Evolutionary conservation across 345 rosid species (phyloP).

Genomic region (Bruguiera gymnorhiza): DNA sequence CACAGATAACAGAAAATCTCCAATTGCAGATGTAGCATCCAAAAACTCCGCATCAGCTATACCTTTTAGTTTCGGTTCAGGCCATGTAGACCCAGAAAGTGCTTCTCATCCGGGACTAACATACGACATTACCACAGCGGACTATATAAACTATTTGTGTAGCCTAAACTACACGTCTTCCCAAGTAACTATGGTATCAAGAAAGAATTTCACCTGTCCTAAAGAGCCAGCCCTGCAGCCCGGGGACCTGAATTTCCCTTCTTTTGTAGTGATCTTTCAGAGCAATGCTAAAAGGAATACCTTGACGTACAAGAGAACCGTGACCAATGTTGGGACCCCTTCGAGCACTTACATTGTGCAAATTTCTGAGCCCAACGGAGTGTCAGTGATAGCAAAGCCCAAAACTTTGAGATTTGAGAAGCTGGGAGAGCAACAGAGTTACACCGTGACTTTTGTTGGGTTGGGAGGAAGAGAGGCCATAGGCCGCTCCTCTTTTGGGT

Average conservation of each 20-base stretch:
- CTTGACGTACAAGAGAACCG: conserved; percentile 30
- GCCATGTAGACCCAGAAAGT: conserved; percentile 50
- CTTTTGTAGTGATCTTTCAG: conserved; percentile 45
- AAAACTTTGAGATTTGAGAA: conserved; percentile 31
- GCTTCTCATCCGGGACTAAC: conserved; percentile 57
- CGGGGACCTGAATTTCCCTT: conserved; percentile 57
- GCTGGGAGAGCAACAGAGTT: conserved; percentile 49
- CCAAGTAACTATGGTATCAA: conserved; percentile 29
- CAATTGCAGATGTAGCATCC: conserved; percentile 26
- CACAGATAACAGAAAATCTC: conserved; percentile 41
- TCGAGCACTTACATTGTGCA: conserved; percentile 26
- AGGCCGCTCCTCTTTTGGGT: conserved; percentile 45
- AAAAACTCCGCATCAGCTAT: conserved; percentile 25
- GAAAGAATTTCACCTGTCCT: conserved; percentile 33
- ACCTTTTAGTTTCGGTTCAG: conserved; percentile 49
- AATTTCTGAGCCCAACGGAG: conserved; percentile 42
- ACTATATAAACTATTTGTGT: conserved; percentile 47
- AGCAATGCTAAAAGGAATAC: conserved; percentile 9
- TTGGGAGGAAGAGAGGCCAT: neutral
- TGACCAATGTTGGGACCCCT: conserved; percentile 45
- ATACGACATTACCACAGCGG: conserved; percentile 37
- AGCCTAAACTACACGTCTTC: conserved; percentile 42
- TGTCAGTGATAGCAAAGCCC: conserved; percentile 36
- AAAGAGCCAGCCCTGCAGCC: conserved; percentile 14
- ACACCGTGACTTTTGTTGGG: conserved; percentile 42